A percentile compares a stretch with the other conserved stretches of the same genome.
phyloP scores from a whole-genome alignment of 768 basidiomycete species.

The Tephrocybe sp. region DNA sequence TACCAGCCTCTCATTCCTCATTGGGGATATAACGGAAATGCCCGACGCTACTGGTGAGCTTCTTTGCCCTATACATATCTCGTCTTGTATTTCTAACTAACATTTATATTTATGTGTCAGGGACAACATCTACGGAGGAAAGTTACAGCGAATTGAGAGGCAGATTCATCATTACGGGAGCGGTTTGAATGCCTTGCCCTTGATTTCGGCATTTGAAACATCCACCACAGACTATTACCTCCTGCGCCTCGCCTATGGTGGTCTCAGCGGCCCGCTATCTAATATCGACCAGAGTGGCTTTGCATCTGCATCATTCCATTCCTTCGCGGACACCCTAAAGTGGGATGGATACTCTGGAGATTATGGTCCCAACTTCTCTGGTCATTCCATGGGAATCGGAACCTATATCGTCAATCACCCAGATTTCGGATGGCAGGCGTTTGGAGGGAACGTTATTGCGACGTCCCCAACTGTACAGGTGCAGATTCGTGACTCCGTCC shows the following conservation, averaged over 20 bases:
- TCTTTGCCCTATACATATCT: background rate
- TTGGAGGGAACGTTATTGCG: slow-evolving; percentile 47
- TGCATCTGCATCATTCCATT: slow-evolving; percentile 59
- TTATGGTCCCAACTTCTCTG: slow-evolving; percentile 61
- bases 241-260: slow-evolving; percentile 52
- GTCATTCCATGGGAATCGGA: slow-evolving; percentile 49
- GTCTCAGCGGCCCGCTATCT: slow-evolving; percentile 50
- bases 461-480: slow-evolving; percentile 43
- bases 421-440: slow-evolving; percentile 62
- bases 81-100: background rate
- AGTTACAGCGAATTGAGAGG: slow-evolving; percentile 52
- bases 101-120: slow-evolving; percentile 24
- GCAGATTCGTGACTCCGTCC: slow-evolving; percentile 44
- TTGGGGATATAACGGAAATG: slow-evolving; percentile 60
- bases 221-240: slow-evolving; percentile 50
- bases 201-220: slow-evolving; percentile 47
- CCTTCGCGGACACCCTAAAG: slow-evolving; percentile 54
- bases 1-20: slow-evolving; percentile 59
- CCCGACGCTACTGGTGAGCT: slow-evolving; percentile 52
- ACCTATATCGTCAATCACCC: slow-evolving; percentile 51
- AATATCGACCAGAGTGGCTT: slow-evolving; percentile 61
- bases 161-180: slow-evolving; percentile 62
- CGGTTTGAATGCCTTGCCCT: slow-evolving; percentile 54
- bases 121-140: slow-evolving; percentile 60
- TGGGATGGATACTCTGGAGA: slow-evolving; percentile 63